Conservation (phyloP, 202 grass and related monocot genomes). For the Digitaria exilis region DNA sequence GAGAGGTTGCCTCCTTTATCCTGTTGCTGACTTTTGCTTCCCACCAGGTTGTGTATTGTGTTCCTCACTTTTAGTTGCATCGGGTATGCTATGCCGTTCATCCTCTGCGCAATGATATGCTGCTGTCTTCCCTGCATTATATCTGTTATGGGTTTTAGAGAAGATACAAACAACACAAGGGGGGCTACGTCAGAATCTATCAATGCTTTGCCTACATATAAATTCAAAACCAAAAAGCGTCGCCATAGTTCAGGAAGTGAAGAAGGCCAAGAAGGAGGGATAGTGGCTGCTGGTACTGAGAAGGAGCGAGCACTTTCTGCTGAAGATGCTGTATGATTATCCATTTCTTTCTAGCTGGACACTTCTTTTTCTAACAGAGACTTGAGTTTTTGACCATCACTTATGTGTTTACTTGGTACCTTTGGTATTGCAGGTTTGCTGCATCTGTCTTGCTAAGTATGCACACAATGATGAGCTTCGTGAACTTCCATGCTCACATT, state of each 20-base stretch:
- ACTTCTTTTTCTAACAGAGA: neutral
- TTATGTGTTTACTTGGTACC: neutral
- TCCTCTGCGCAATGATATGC: conserved; percentile 96
- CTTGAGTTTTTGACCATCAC: neutral
- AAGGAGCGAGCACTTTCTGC: conserved; percentile 82
- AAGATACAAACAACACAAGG: conserved; percentile 77
- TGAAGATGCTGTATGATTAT: conserved; percentile 79
- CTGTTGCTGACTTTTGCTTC: conserved; percentile 41
- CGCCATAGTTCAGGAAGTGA: conserved; percentile 58
- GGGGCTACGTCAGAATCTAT: conserved; percentile 91
- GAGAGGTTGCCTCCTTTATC: neutral
- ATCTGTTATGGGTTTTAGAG: conserved; percentile 96
- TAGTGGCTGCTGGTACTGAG: conserved; percentile 86
- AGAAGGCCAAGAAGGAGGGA: conserved; percentile 74
- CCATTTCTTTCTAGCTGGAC: neutral
- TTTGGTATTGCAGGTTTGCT: conserved; percentile 72
- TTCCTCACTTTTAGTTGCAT: conserved; percentile 98
- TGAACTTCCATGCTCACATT: conserved; percentile 87
- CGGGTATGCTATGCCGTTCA: conserved; percentile 98
- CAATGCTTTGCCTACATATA: conserved; percentile 79
- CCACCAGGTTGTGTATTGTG: conserved; percentile 86
- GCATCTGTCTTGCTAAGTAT: conserved; percentile 92
- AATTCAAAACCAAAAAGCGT: conserved; percentile 85
- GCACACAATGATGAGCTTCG: conserved; percentile 92
- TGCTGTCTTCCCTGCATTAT: conserved; percentile 97